Evolutionary conservation across 352 stramenopile genomes (phyloP).

Genomic region (Globisporangium abappressorium): DNA sequence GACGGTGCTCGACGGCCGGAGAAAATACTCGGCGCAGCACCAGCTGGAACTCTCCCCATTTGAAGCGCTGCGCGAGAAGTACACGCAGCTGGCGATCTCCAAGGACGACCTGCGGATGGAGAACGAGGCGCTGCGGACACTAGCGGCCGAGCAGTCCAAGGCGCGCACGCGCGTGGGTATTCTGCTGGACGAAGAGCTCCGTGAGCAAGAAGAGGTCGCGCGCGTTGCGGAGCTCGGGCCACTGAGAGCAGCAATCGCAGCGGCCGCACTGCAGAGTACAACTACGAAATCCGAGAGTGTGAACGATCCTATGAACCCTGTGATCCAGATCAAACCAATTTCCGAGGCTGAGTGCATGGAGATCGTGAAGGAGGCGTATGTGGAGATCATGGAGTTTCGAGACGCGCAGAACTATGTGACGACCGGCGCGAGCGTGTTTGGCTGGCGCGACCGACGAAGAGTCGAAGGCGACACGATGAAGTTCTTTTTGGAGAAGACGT

Average conservation of each 20-base stretch:
- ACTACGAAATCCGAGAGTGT: constrained; percentile 5
- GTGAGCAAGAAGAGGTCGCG: constrained; percentile 24
- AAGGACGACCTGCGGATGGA: constrained; percentile 56
- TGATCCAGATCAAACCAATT: constrained; percentile 32
- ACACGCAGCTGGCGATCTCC: constrained; percentile 46
- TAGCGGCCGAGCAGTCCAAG: constrained; percentile 61
- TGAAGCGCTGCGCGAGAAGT: constrained; percentile 43
- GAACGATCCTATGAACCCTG: neutral
- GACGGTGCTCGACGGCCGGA: constrained; percentile 26
- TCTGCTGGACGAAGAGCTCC: constrained; percentile 49
- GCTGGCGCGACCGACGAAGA: constrained; percentile 53
- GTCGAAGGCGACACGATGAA: constrained; percentile 50
- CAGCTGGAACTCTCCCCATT: constrained; percentile 17
- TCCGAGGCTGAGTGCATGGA: constrained; percentile 42
- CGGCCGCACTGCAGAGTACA: constrained; percentile 6
- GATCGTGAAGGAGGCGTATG: constrained; percentile 42
- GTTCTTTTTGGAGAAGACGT: constrained; percentile 67
- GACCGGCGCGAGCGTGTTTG: constrained; percentile 56
- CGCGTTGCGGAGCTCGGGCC: neutral
- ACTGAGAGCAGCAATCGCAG: neutral
- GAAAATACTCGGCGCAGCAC: constrained; percentile 13
- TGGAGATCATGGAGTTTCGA: constrained; percentile 39
- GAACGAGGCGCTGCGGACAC: constrained; percentile 48
- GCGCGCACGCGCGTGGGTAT: constrained; percentile 50
- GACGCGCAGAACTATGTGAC: constrained; percentile 38